Base-by-base conservation (phyloP, 2,329 filamentous ascomycete genomes). In the Escovopsis sp. region DNA sequence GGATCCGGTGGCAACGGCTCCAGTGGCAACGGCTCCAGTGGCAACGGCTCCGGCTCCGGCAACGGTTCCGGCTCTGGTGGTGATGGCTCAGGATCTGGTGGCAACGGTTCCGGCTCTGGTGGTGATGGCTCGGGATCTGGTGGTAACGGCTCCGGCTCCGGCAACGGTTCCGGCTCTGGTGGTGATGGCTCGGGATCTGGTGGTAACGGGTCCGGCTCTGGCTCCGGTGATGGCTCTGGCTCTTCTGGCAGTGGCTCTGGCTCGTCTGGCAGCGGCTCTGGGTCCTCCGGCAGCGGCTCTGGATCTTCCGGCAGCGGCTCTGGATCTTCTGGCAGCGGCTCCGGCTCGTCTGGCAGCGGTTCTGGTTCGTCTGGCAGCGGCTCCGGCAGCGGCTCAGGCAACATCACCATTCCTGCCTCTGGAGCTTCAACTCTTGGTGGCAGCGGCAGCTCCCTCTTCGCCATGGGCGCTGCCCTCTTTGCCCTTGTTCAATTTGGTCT, bases 401-500 rank as follows among this genome's bases (percentile, higher is more conserved):
- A 43, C 29, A 43, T 43, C 26, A 42, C 40, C 16, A 40, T 38
- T 34, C 33, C 38, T 8, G 41, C 34, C 19, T 50, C 39, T 35
- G 48, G 27, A 12, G 39, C 55, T 27, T 46, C 51, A 21, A 49
- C 50, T 37, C 43, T 66, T 41, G 45, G 55, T 33, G 55, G 57
- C 7, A 59, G 66, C 18, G 53, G 53, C 48, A 54, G 59, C 13
- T 44, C 63, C 40, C 53, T 72, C 32, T 42, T 66, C 34, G 60
- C 50, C 39, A 40, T 66, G 25, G 64, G 53, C 36, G 58, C 56
- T 25, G 58, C 56, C 16, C 55, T 58, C 38, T 52, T 69, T 39
- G 44, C 70, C 45, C 51, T 71, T 27, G 38, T 56, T 41, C 55
- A 52, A 43, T 27, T 19, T 13, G 28, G 25, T 13, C 27, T 18